phyloP scores from a whole-genome alignment of 2,329 filamentous ascomycete species.

The Apiospora phragmitis region DNA sequence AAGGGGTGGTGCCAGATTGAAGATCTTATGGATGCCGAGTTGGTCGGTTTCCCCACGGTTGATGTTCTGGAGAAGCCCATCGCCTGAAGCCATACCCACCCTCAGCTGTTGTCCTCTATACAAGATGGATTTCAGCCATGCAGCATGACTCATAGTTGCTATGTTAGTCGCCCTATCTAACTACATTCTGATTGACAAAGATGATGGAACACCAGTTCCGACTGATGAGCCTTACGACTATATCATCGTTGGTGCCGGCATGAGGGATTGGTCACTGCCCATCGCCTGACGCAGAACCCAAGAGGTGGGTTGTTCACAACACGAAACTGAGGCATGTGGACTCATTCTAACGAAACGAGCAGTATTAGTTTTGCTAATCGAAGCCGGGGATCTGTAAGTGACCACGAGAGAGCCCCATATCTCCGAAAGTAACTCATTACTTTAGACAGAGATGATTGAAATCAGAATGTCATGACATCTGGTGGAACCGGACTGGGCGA shows the following conservation, averaged over 20 bases:
- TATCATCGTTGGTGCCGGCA: constrained; percentile 28
- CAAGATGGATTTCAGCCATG: not conserved
- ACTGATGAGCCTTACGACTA: constrained; percentile 26
- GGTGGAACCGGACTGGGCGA: constrained; percentile 26
- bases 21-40: too few relatives aligned
- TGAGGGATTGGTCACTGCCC: constrained; percentile 29
- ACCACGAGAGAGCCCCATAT: too few relatives aligned
- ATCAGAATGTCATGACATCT: constrained; percentile 26
- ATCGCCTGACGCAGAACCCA: constrained; percentile 25
- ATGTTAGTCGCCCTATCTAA: not conserved
- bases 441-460: constrained; percentile 25
- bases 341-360: not conserved
- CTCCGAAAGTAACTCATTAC: not conserved
- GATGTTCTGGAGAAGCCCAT: too few relatives aligned
- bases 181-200: not conserved
- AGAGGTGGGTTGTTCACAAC: constrained; percentile 17
- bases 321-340: not conserved
- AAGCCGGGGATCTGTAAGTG: constrained; percentile 29
- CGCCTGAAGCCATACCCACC: not conserved
- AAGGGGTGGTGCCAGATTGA: too few relatives aligned
- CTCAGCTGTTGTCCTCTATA: not conserved
- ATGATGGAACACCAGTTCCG: not conserved
- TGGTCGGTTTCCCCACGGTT: too few relatives aligned
- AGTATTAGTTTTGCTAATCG: constrained; percentile 29
- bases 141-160: not conserved